Conservation (phyloP, 2,329 filamentous ascomycete species). For the Acephala macrosclerotiorum region DNA sequence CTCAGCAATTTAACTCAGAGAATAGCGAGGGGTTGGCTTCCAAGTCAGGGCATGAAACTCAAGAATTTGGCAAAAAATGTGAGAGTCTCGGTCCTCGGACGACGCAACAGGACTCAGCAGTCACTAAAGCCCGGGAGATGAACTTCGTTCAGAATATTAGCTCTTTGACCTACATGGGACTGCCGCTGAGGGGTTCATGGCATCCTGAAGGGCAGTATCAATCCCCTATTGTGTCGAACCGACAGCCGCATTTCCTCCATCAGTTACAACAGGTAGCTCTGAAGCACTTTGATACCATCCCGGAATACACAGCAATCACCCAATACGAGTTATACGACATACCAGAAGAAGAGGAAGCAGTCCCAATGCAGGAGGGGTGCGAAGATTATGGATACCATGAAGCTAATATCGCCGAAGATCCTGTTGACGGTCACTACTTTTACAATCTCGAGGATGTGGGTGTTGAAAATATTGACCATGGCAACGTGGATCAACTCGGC, state of each 20-base stretch:
- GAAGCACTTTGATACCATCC: neutral
- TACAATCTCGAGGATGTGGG: neutral
- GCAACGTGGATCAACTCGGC: neutral
- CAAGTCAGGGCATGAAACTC: neutral
- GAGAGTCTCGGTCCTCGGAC: neutral
- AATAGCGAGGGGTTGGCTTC: neutral
- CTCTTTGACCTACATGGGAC: slow-evolving; percentile 11
- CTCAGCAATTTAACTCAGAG: neutral
- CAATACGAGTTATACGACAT: neutral
- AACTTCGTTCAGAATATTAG: neutral
- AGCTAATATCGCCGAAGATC: neutral
- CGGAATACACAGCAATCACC: neutral
- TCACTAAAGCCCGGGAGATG: neutral
- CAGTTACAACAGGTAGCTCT: slow-evolving; percentile 18
- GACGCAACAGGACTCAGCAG: too few species aligned
- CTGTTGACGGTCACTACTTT: neutral
- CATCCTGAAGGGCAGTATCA: neutral
- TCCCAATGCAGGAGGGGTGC: neutral
- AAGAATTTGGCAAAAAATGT: neutral
- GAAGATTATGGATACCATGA: neutral
- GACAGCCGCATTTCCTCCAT: slow-evolving; percentile 18
- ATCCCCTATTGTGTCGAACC: neutral
- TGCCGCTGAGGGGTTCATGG: slow-evolving; percentile 25
- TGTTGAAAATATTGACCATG: neutral
- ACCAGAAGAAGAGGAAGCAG: neutral